phyloP scores from a whole-genome alignment of 345 rosid species.

The Xanthoceras sorbifolium region DNA sequence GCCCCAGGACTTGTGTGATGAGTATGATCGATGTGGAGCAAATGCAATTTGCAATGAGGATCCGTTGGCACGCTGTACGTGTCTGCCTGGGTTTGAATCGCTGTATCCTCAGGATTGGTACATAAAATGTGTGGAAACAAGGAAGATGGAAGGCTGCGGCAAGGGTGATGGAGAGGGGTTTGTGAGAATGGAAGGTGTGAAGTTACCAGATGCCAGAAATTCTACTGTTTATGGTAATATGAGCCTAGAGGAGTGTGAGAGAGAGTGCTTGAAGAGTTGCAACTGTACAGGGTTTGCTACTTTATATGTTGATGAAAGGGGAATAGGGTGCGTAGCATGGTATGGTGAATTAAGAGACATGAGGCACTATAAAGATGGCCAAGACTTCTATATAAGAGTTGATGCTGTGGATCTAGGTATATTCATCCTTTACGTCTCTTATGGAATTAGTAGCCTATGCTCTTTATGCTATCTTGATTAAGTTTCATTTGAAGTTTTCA shows the following conservation, averaged over 20 bases:
- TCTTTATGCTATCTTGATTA: too few relatives aligned
- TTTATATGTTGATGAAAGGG: not conserved
- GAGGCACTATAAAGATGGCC: slow-evolving; percentile 1
- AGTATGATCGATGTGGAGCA: slow-evolving; percentile 21
- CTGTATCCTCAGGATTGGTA: not conserved
- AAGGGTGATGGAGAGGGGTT: slow-evolving; percentile 9
- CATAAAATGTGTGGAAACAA: not conserved
- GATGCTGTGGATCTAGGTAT: slow-evolving; percentile 12
- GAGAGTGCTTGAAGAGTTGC: slow-evolving; percentile 7
- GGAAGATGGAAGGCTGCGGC: not conserved
- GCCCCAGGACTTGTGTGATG: slow-evolving; percentile 29
- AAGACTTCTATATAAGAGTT: slow-evolving; percentile 1
- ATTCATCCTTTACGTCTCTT: too few relatives aligned
- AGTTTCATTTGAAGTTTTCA: not conserved
- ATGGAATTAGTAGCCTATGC: too few relatives aligned
- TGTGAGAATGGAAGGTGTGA: not conserved
- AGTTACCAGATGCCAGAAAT: slow-evolving; percentile 3
- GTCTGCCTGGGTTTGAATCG: slow-evolving; percentile 21
- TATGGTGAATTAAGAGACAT: slow-evolving; percentile 4
- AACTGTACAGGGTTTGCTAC: slow-evolving; percentile 7
- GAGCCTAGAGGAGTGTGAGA: slow-evolving; percentile 10
- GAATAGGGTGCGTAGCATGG: not conserved
- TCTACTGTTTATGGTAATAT: not conserved
- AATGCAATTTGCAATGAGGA: slow-evolving; percentile 12
- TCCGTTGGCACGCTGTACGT: not conserved